Conservation (phyloP, 148 eudicot species). For the Cornus florida region DNA sequence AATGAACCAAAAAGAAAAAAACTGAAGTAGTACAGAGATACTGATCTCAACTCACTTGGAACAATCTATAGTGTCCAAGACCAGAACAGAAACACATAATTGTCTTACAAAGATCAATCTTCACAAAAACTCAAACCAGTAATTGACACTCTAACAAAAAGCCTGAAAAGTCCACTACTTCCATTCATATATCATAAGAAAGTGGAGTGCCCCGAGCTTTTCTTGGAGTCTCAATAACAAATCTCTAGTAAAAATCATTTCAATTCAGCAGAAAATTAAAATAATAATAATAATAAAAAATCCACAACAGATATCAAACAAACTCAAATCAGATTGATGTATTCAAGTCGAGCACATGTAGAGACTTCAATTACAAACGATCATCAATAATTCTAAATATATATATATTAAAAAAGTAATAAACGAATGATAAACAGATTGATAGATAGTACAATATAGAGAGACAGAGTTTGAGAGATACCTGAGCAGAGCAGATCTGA, state of each 20-base stretch:
- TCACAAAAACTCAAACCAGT: too few species aligned
- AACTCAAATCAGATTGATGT: not conserved
- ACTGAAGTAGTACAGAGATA: too few species aligned
- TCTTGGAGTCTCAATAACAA: too few species aligned
- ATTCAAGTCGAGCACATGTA: not conserved
- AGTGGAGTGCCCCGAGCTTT: too few species aligned
- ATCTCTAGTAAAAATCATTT: too few species aligned
- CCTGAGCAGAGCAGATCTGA: constrained; percentile 81
- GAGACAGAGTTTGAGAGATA: constrained; percentile 7
- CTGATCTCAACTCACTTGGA: not conserved
- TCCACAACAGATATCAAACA: not conserved
- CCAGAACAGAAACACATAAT: not conserved
- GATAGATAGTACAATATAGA: not conserved
- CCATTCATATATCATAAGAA: too few species aligned
- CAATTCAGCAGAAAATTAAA: too few species aligned
- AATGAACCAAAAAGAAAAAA: not conserved
- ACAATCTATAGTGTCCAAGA: too few species aligned
- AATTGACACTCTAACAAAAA: too few species aligned
- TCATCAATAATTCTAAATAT: not conserved
- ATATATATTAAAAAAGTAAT: not conserved
- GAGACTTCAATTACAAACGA: not conserved
- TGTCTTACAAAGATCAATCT: not conserved
- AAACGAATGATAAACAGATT: not conserved
- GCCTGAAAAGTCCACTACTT: too few species aligned
- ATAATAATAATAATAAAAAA: too few species aligned